Base-by-base conservation (phyloP, 23 red algal species). In the Gracilaria domingensis region DNA sequence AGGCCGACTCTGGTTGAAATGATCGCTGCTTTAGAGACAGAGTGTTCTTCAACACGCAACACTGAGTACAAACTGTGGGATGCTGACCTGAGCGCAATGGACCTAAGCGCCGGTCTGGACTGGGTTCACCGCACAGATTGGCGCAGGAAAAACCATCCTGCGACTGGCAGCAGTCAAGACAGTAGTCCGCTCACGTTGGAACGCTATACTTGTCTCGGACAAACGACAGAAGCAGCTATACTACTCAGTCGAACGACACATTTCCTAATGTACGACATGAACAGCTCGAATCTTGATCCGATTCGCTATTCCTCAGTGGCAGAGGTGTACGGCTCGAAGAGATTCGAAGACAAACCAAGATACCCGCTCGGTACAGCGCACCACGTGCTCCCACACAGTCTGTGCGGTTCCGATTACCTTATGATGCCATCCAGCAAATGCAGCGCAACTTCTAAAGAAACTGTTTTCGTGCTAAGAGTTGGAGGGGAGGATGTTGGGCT, bases 341-440 rank as follows among this genome's bases (percentile, higher is more conserved):
- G 34, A 30, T 77, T 28, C 16, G 1, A 1, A 29, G 72, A 77
- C 34, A 77, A 53, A 26, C 42, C 39, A 50, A 77, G 33, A 44
- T 77, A 53, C 72, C 72, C 72, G 26, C 35, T 77, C 23, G 72
- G 3, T 2, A 50, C 72, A 53, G 72, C 72, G 4, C 72, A 77
- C 48, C 72, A 44, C 11, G 42, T 53, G 42, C 39, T 47, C n/a
- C 72, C 72, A 2, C 1, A 77, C 72, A 77, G 72, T 25, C 42
- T 77, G 48, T 29, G 42, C 72, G n/a, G 23, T 77, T 50, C 24
- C 0, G n/a, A 29, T 6, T 25, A 4, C 34, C 29, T 8, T 4
- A 2, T 14, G 8, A 29, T 38, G 13, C 34, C 39, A 16, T 14
- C 60, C 3, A 1, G 26, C 60, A 65, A 44, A 24, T 53, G 72